These are phyloP conservation scores for Oenanthe javanica DNA, from an alignment of 140 eudicot genomes.

Conservation along the genomic window DNA sequence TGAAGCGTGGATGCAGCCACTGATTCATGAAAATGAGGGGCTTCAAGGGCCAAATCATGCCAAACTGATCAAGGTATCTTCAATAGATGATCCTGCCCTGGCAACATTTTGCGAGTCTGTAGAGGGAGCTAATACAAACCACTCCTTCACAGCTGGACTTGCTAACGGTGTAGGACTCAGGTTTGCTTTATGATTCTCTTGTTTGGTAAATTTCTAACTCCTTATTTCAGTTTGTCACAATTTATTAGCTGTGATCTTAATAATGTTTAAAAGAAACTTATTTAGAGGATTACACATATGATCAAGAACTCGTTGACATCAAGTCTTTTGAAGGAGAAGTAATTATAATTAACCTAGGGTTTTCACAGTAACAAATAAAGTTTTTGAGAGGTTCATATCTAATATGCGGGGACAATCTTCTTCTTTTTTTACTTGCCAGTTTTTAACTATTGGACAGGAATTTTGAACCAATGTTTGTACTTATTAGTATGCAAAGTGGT, in stretches of 20 bases:
- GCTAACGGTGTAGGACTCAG: slow-evolving; percentile 69
- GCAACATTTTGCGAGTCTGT: slow-evolving; percentile 94
- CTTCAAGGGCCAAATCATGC: slow-evolving; percentile 60
- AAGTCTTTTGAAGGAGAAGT: no score
- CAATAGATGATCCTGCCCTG: slow-evolving; percentile 65
- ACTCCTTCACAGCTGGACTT: slow-evolving; percentile 74
- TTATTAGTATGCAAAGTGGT: no score
- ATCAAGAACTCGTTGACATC: no score
- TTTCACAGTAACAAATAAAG: neutral
- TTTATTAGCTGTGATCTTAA: neutral
- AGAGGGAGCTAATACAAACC: slow-evolving; percentile 65
- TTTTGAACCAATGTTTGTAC: no score
- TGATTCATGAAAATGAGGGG: slow-evolving; percentile 32
- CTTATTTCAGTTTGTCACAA: neutral
- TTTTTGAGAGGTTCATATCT: neutral
- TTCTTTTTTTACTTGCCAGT: neutral
- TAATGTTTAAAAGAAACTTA: no score
- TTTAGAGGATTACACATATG: no score
- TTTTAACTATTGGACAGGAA: neutral
- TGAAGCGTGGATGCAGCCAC: slow-evolving; percentile 79
- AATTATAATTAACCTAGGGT: neutral
- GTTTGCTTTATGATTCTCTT: slow-evolving; percentile 22
- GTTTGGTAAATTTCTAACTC: neutral
- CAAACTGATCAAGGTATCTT: slow-evolving; percentile 47
- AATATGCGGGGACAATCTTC: no score